Evolutionary conservation across 345 rosid genomes (phyloP), one percentile per base, ranked within the genome.

Genomic region (Xanthoceras sorbifolium): DNA sequence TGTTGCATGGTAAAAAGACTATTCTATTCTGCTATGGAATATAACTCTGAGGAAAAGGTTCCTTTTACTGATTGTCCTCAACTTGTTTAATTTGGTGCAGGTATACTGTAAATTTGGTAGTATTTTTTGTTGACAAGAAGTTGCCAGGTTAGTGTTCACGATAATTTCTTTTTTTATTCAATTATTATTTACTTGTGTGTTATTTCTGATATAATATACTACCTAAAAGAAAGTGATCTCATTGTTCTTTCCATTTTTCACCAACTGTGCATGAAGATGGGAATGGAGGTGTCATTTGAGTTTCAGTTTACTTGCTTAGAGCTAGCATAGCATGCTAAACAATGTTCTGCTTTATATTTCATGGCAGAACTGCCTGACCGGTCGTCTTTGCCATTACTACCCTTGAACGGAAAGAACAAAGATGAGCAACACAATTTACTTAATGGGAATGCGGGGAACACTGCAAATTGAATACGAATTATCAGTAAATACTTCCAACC

Each of bases 31-130:
- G 60, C 62, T 50, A 14, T 60, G 20, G 8, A 31, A 17, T 29
- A 50, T 29, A 48, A 59, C 25, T 6, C 26, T 10, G 20, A 6
- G 5, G 9, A 10, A 32, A 6, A 25, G 34, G 6, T 9, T 36
- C 36, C 26, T 48, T 34, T 63, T 17, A 50, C 18, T 67, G 17
- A 70, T 79, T 48, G 31, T 59, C 42, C 42, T 18, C 20, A 28
- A 22, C 32, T 67, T 42, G 17, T 67, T 44, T 62, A 62, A 75
- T 55, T 67, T 31, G 72, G 15, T 83, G 78, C 88, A 93, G 98
- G 97, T 92, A 90, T 77, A 93, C 98, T 57, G 94, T 93, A 77
- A 92, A 85, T 82, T 79, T 92, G 80, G 88, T 92, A 65, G 85
- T 82, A 8, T 89, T 88, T 85, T 90, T 79, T 73, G 32, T 90